Percentiles rank a stretch among this genome's conserved stretches.
These are phyloP conservation scores for Oropetium thomaeum DNA, from an alignment of 176 grass and related monocot genomes.

Conservation along the genomic window DNA sequence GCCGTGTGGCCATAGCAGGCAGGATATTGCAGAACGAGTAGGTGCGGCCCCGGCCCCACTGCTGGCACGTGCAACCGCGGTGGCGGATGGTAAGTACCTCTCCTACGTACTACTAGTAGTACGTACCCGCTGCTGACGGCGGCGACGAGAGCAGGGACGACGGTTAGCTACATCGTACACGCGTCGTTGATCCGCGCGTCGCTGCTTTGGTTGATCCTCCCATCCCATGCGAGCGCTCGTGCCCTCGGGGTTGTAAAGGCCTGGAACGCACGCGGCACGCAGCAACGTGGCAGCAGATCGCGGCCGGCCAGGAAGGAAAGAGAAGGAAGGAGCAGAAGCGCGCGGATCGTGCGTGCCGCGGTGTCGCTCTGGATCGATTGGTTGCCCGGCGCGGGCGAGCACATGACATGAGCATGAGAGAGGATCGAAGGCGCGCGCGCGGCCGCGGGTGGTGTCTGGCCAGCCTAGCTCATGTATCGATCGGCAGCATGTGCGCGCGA, in stretches of 20 bases:
- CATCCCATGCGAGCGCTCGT: slow-evolving; percentile 4
- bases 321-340: too few species aligned
- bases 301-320: too few species aligned
- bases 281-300: neutral
- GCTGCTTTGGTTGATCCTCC: too few species aligned
- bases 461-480: slow-evolving; percentile 11
- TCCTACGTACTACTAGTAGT: neutral
- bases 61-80: slow-evolving; percentile 35
- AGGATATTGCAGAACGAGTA: neutral
- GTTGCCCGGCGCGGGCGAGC: neutral
- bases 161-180: neutral
- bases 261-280: neutral
- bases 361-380: neutral
- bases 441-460: slow-evolving; percentile 31
- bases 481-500: slow-evolving; percentile 23
- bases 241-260: neutral
- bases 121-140: neutral
- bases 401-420: slow-evolving; percentile 4
- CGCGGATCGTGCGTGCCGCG: slow-evolving; percentile 22
- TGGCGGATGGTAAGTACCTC: neutral
- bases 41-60: neutral
- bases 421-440: neutral
- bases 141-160: neutral
- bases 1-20: too few species aligned
- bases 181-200: slow-evolving; percentile 19